phyloP scores from a whole-genome alignment of 208 protist genomes.

The Blechomonas ayalai region DNA sequence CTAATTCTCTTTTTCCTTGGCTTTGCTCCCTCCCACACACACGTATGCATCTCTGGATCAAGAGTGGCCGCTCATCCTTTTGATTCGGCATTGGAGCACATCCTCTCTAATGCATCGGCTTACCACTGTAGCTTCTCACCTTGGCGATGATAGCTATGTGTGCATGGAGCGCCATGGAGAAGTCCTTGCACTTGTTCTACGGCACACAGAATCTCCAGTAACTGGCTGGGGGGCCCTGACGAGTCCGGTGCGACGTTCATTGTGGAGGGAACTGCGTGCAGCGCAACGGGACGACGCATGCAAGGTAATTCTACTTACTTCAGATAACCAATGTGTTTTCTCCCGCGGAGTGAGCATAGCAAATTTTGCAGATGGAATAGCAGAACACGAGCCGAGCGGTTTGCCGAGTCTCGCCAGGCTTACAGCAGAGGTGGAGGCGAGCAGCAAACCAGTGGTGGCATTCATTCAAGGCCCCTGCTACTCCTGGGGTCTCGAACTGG shows the following conservation, averaged over 20 bases:
- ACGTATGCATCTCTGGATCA: no score
- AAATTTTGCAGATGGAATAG: slow-evolving; percentile 29
- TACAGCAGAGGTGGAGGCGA: slow-evolving; percentile 29
- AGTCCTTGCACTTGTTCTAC: slow-evolving; percentile 32
- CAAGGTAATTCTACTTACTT: slow-evolving; percentile 24
- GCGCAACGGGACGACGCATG: slow-evolving; percentile 28
- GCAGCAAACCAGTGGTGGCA: slow-evolving; percentile 61
- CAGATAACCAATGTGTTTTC: slow-evolving; percentile 45
- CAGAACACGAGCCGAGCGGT: slow-evolving; percentile 4
- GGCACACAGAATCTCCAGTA: slow-evolving; percentile 22
- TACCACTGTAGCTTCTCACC: slow-evolving; percentile 18
- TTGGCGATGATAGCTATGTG: slow-evolving; percentile 47
- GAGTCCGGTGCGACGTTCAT: slow-evolving; percentile 25
- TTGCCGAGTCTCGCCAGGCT: slow-evolving; percentile 50
- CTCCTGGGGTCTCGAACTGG: slow-evolving; percentile 75
- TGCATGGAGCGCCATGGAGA: slow-evolving; percentile 33
- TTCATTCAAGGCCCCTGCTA: slow-evolving; percentile 55
- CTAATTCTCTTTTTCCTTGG: slow-evolving; percentile 2
- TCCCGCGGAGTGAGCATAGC: slow-evolving; percentile 57
- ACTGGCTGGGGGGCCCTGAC: slow-evolving; percentile 24
- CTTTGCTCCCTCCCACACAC: no score
- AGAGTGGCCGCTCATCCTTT: no score
- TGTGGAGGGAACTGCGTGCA: slow-evolving; percentile 29
- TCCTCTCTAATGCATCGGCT: slow-evolving; percentile 16
- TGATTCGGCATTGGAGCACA: no score